These are phyloP conservation scores for Penicillium mononematosum DNA, from an alignment of 495 filamentous ascomycete genomes.

Conservation along the genomic window DNA sequence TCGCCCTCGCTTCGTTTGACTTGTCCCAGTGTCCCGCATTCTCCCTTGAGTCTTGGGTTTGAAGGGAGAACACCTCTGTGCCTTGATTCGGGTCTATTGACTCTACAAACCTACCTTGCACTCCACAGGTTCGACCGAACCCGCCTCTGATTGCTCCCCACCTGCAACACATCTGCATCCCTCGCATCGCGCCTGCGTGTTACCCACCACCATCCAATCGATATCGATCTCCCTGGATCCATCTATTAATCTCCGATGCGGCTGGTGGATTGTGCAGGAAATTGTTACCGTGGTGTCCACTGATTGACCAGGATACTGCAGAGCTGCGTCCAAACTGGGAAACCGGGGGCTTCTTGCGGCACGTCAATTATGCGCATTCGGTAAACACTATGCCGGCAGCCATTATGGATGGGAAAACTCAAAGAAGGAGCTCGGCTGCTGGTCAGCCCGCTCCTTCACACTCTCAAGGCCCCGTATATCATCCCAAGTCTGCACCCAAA, in stretches of 20 bases:
- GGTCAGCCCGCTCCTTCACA: slow-evolving; percentile 26
- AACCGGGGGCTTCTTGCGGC: slow-evolving; percentile 27
- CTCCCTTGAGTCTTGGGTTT: slow-evolving; percentile 7
- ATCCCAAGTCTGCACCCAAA: slow-evolving; percentile 21
- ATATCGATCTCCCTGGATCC: slow-evolving; percentile 3
- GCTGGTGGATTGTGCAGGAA: slow-evolving; percentile 17
- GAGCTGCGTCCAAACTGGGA: slow-evolving; percentile 24
- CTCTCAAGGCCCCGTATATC: slow-evolving; percentile 30
- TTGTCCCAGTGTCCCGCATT: background rate
- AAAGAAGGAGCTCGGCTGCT: slow-evolving; percentile 32
- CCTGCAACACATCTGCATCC: slow-evolving; percentile 20
- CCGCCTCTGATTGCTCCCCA: slow-evolving; percentile 20
- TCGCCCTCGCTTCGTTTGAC: slow-evolving; percentile 22
- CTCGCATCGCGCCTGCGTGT: slow-evolving; percentile 24
- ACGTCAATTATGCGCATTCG: slow-evolving; percentile 34
- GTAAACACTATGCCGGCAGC: slow-evolving; percentile 21
- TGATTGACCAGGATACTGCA: slow-evolving; percentile 22
- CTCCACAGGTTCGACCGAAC: slow-evolving; percentile 19
- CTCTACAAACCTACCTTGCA: slow-evolving; percentile 12
- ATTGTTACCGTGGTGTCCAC: slow-evolving; percentile 7
- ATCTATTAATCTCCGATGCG: slow-evolving; percentile 22
- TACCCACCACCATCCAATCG: slow-evolving; percentile 18
- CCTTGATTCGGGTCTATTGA: slow-evolving; percentile 16
- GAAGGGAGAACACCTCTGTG: slow-evolving; percentile 3
- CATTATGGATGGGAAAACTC: slow-evolving; percentile 34